Base-by-base conservation (phyloP, 129 eudicot species). In the Pittosporum tobira region DNA sequence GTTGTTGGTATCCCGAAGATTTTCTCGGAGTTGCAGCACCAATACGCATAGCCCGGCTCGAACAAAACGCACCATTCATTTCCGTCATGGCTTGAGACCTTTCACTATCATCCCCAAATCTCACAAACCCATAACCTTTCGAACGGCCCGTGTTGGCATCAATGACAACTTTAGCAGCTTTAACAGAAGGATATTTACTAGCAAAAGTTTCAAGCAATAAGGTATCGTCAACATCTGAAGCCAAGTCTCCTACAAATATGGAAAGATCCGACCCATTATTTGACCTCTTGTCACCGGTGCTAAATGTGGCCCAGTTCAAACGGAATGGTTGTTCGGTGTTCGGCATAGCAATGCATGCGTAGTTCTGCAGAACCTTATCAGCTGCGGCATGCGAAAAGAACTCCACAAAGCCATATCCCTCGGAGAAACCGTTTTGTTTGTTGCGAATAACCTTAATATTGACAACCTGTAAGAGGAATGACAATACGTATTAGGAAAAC, bases 341-440 rank as follows among this genome's bases (percentile, higher is more conserved):
- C 48, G 93, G 96, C 96, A 87, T 87, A 26, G 70, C 67, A 14
- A 74, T 61, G 66, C 79, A 67, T 40, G 93, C 58, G 45, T 83
- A 83, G 13, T 71, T 76, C 62, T 83, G 91, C 66, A 87, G 68
- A 57, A 75, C 83, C 71, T 87, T 87, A 59, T 87, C 96, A 25
- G 96, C 96, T 15, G 88, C 82, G 28, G 62, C 73, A 43, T 87
- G 96, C 30, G 93, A 68, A 59, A 51, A 74, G 67, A 87, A 87
- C 71, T 87, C 96, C 49, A 83, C 96, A 67, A 87, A 87, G 54
- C 96, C 96, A 59, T 87, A 87, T 55, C 96, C 96, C 73, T 87
- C 96, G 12, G 96, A 73, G 45, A 77, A 69, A 36, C 93, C 93
- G 22, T 93, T 87, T 50, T 87, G 96, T 74, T 83, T 87, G 43